Conservation (phyloP, 2,329 filamentous ascomycete genomes). For the Coleophoma eucalyptorum region DNA sequence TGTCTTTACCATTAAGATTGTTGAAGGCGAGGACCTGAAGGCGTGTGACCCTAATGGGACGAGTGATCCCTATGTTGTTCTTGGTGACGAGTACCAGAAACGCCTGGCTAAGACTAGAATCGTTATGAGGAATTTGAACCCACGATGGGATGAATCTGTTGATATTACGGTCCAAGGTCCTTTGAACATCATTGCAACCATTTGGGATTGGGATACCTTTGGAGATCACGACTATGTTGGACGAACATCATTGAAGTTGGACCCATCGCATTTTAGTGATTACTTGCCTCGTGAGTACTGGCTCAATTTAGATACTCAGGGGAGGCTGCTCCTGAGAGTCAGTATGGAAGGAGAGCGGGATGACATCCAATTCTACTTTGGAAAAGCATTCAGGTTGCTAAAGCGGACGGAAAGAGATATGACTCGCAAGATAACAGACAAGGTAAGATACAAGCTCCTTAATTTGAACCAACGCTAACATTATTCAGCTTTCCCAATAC, state of each 20-base stretch:
- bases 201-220: constrained; percentile 98
- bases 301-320: constrained; percentile 95
- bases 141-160: constrained; percentile 94
- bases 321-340: constrained; percentile 80
- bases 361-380: constrained; percentile 98
- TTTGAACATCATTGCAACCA: constrained; percentile 91
- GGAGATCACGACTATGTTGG: constrained; percentile 98
- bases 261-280: constrained; percentile 94
- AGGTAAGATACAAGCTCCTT: constrained; percentile 50
- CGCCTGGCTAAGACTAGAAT: constrained; percentile 91
- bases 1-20: constrained; percentile 97
- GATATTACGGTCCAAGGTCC: constrained; percentile 92
- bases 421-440: constrained; percentile 97
- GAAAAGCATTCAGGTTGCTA: constrained; percentile 90
- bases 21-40: constrained; percentile 95
- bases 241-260: constrained; percentile 94
- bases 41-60: constrained; percentile 94
- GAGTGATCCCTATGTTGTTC: constrained; percentile 94
- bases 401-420: constrained; percentile 97
- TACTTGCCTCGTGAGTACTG: constrained; percentile 96
- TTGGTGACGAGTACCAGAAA: constrained; percentile 97
- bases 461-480: constrained; percentile 5
- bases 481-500: constrained; percentile 73
- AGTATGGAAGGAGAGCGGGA: constrained; percentile 99
- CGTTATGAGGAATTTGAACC: constrained; percentile 85